Evolutionary conservation across 306 rosid species (phyloP).

Genomic region (Boehmeria nivea): DNA sequence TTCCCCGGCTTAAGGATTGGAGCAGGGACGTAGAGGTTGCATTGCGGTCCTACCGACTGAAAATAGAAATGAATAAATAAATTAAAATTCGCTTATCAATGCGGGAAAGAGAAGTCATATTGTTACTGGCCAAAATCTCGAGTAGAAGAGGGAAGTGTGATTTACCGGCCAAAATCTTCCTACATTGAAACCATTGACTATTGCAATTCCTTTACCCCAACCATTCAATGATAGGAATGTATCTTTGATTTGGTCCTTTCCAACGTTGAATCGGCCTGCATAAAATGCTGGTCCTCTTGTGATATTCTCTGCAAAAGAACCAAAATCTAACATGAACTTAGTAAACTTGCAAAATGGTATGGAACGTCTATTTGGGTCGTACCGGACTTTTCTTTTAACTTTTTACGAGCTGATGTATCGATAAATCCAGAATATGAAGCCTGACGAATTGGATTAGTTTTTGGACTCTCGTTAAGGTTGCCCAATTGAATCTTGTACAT

Average conservation of each 20-base stretch:
- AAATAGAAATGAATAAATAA: background rate
- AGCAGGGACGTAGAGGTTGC: conserved; percentile 89
- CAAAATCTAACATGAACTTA: background rate
- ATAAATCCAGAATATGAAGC: conserved; percentile 33
- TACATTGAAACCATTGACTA: conserved; percentile 64
- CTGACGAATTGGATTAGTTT: conserved; percentile 34
- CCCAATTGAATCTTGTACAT: conserved; percentile 57
- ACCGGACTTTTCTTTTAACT: conserved; percentile 39
- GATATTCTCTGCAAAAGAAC: conserved; percentile 41
- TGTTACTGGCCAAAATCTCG: background rate
- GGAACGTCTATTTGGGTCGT: conserved; percentile 4
- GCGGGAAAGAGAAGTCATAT: background rate
- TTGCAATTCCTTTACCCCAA: conserved; percentile 85
- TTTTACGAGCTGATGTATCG: conserved; percentile 29
- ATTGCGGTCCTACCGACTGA: conserved; percentile 82
- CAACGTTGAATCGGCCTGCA: conserved; percentile 58
- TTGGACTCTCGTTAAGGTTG: conserved; percentile 59
- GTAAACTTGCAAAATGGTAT: background rate
- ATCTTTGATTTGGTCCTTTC: conserved; percentile 51
- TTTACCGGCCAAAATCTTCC: conserved; percentile 99
- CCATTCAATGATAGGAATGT: conserved; percentile 66
- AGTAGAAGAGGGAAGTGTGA: background rate
- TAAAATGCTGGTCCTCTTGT: conserved; percentile 67
- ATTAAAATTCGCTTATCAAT: conserved; percentile 21
- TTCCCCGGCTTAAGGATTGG: conserved; percentile 64